Evolutionary conservation across 2,329 filamentous ascomycete genomes (phyloP).

Genomic region (Hymenoscyphus albidus): DNA sequence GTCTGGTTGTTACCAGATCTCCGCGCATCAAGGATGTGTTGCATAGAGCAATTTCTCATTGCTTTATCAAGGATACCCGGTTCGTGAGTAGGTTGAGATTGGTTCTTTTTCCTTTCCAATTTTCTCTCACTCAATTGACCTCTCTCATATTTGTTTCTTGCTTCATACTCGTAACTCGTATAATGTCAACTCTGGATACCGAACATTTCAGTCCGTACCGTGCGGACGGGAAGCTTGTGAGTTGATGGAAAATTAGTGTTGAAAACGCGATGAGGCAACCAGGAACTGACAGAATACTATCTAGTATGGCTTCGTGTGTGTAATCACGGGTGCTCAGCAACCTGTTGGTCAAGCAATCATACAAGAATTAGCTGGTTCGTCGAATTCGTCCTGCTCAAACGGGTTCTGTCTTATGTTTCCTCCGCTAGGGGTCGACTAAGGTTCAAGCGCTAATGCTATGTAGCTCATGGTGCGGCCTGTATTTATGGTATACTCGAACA

Average conservation of each 20-base stretch:
- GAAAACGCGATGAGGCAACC: not conserved
- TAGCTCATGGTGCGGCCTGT: slow-evolving; percentile 60
- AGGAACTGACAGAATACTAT: not conserved
- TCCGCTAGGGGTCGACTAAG: not conserved
- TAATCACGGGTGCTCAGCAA: slow-evolving; percentile 59
- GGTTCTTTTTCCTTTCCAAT: not conserved
- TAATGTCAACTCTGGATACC: slow-evolving; percentile 19
- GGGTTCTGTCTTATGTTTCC: not conserved
- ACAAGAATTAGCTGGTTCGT: slow-evolving; percentile 52
- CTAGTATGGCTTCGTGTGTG: slow-evolving; percentile 61
- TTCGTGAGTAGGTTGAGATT: not conserved
- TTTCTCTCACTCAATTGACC: not conserved
- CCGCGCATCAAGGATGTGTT: slow-evolving; percentile 5
- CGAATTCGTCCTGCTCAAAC: not conserved
- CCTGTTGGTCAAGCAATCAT: slow-evolving; percentile 58
- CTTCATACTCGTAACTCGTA: not conserved
- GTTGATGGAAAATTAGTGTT: slow-evolving; percentile 1
- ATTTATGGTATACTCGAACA: slow-evolving; percentile 47
- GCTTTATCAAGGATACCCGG: slow-evolving; percentile 5
- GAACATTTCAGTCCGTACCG: slow-evolving; percentile 33
- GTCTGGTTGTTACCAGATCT: slow-evolving; percentile 8
- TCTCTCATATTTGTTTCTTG: not conserved
- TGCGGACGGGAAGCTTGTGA: slow-evolving; percentile 31
- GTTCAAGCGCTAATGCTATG: slow-evolving; percentile 19
- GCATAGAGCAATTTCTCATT: not conserved